A percentile compares a stretch with the other conserved stretches of the same genome.
phyloP scores from a whole-genome alignment of 2,329 filamentous ascomycete genomes.

The Akanthomyces lecanii region DNA sequence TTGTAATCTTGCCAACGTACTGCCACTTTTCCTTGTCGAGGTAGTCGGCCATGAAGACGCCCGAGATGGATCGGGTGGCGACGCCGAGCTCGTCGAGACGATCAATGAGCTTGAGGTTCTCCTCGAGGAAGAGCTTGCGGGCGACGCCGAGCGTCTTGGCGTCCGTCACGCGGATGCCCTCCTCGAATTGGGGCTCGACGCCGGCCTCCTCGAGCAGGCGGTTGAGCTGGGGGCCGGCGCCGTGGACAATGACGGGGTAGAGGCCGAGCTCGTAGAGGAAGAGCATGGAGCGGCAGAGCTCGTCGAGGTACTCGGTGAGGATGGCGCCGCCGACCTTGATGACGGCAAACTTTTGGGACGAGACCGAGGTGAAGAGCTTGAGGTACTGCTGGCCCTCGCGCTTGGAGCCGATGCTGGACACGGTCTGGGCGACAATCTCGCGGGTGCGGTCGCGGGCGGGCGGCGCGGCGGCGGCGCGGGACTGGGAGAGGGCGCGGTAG shows the following conservation, averaged over 20 bases:
- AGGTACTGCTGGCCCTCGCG: slow-evolving; percentile 96
- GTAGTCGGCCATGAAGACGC: slow-evolving; percentile 90
- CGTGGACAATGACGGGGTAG: slow-evolving; percentile 93
- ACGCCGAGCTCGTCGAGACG: slow-evolving; percentile 87
- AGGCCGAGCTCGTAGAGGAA: slow-evolving; percentile 94
- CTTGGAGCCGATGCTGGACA: slow-evolving; percentile 95
- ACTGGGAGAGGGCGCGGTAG: slow-evolving; percentile 18
- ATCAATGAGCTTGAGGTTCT: slow-evolving; percentile 90
- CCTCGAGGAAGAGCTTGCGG: slow-evolving; percentile 87
- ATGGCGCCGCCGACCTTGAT: slow-evolving; percentile 98
- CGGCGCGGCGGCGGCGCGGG: slow-evolving; percentile 15
- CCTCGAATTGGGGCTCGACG: slow-evolving; percentile 92
- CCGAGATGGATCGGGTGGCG: slow-evolving; percentile 81
- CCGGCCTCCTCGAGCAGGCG: slow-evolving; percentile 83
- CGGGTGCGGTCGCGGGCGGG: slow-evolving; percentile 27
- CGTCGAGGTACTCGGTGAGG: slow-evolving; percentile 88
- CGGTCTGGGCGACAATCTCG: slow-evolving; percentile 48
- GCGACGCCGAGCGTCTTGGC: slow-evolving; percentile 90
- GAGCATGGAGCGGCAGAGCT: slow-evolving; percentile 80
- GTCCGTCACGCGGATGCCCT: slow-evolving; percentile 93
- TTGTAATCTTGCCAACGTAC: slow-evolving; percentile 90
- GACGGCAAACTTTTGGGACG: slow-evolving; percentile 94
- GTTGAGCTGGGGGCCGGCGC: slow-evolving; percentile 92
- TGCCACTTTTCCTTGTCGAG: slow-evolving; percentile 96
- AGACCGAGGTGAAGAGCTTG: slow-evolving; percentile 93